Conservation (phyloP, 2,329 filamentous ascomycete species). For the Pseudogymnoascus sp. region DNA sequence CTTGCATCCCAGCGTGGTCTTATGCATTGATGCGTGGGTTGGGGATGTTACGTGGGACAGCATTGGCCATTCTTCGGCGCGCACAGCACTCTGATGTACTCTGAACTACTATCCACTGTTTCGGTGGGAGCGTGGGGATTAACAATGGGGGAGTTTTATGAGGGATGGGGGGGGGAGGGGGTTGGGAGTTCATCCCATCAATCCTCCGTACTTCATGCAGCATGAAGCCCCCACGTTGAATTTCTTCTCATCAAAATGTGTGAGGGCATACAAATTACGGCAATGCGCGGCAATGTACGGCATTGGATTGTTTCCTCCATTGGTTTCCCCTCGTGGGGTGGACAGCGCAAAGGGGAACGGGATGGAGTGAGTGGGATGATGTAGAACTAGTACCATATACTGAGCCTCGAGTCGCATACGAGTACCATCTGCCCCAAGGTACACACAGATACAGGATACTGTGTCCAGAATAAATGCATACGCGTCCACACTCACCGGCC, state of each 20-base stretch:
- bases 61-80: neutral
- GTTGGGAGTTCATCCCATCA: neutral
- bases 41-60: neutral
- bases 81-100: neutral
- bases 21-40: neutral
- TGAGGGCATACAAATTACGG: neutral
- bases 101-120: neutral
- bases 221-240: neutral
- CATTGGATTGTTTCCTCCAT: neutral
- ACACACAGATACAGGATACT: neutral
- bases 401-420: neutral
- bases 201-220: neutral
- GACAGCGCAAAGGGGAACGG: neutral
- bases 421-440: neutral
- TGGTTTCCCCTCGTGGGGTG: neutral
- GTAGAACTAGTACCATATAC: neutral
- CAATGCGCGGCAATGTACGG: neutral
- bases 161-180: neutral
- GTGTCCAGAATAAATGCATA: neutral
- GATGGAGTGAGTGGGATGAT: neutral
- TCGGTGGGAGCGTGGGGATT: neutral
- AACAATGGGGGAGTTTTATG: neutral
- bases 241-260: neutral
- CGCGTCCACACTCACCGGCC: neutral
- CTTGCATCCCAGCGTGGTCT: neutral